phyloP scores from a whole-genome alignment of 768 basidiomycete species.

The Suillus bovinus region DNA sequence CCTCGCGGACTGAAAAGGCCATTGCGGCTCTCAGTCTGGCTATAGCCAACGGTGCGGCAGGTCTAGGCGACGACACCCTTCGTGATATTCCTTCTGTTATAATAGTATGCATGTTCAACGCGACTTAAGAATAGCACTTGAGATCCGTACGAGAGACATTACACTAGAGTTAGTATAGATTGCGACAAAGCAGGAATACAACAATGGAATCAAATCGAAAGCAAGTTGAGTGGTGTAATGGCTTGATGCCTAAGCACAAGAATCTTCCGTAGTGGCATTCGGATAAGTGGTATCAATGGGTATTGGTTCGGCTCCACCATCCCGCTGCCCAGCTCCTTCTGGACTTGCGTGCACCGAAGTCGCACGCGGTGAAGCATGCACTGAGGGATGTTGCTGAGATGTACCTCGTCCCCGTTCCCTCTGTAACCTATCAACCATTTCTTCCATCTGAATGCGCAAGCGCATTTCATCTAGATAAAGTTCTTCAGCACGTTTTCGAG shows the following conservation, averaged over 20 bases:
- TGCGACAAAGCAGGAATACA: background rate
- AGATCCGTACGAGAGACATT: background rate
- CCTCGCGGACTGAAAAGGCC: conserved; percentile 57
- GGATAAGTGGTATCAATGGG: background rate
- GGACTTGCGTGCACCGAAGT: background rate
- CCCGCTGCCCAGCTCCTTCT: background rate
- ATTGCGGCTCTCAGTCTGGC: conserved; percentile 59
- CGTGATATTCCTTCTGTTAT: conserved; percentile 33
- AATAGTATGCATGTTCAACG: conserved; percentile 23
- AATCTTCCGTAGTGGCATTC: background rate
- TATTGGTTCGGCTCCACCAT: background rate
- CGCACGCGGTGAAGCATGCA: background rate
- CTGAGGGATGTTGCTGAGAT: background rate
- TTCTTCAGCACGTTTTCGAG: conserved; percentile 36
- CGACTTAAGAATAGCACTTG: background rate
- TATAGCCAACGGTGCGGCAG: conserved; percentile 64
- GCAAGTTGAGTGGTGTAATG: background rate
- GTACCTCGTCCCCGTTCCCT: too few species aligned
- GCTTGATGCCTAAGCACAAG: background rate
- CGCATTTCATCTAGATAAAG: conserved; percentile 31
- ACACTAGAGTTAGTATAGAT: background rate
- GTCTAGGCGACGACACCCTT: conserved; percentile 52
- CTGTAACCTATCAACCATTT: conserved; percentile 20
- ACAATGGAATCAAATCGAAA: background rate
- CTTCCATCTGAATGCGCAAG: conserved; percentile 33